phyloP scores from a whole-genome alignment of 2,329 filamentous ascomycete species.

The Monosporascus sp. region DNA sequence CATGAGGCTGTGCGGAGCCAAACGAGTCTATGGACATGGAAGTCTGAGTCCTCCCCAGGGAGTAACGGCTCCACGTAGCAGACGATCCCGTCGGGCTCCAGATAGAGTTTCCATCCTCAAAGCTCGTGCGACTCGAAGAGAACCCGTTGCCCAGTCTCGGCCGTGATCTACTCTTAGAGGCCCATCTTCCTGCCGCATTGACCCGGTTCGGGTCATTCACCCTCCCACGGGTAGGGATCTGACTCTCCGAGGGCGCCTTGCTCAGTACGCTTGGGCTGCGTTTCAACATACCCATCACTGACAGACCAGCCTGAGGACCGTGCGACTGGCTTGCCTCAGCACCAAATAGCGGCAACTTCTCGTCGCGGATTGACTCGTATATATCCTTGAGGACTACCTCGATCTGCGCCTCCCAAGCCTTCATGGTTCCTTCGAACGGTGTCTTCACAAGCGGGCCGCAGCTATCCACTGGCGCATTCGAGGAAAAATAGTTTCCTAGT shows the following conservation, averaged over 20 bases:
- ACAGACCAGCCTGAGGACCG: constrained; percentile 57
- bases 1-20: constrained; percentile 66
- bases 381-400: constrained; percentile 90
- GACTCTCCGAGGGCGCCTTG: constrained; percentile 83
- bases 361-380: constrained; percentile 81
- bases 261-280: constrained; percentile 87
- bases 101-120: constrained; percentile 83
- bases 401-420: constrained; percentile 82
- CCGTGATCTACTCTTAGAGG: constrained; percentile 78
- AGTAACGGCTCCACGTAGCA: constrained; percentile 95
- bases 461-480: constrained; percentile 37
- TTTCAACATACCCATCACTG: constrained; percentile 72
- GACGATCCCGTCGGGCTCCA: constrained; percentile 83
- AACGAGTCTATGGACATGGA: constrained; percentile 92
- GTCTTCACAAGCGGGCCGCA: constrained; percentile 73
- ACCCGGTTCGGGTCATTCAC: constrained; percentile 51
- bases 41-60: constrained; percentile 81
- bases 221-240: constrained; percentile 64
- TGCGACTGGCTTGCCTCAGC: constrained; percentile 43
- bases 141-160: constrained; percentile 74
- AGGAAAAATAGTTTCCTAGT: constrained; percentile 31
- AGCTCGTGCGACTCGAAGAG: constrained; percentile 86
- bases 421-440: constrained; percentile 68
- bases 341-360: constrained; percentile 81
- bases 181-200: constrained; percentile 66